Evolutionary conservation across 345 rosid species (phyloP).

Genomic region (Theobroma cacao): DNA sequence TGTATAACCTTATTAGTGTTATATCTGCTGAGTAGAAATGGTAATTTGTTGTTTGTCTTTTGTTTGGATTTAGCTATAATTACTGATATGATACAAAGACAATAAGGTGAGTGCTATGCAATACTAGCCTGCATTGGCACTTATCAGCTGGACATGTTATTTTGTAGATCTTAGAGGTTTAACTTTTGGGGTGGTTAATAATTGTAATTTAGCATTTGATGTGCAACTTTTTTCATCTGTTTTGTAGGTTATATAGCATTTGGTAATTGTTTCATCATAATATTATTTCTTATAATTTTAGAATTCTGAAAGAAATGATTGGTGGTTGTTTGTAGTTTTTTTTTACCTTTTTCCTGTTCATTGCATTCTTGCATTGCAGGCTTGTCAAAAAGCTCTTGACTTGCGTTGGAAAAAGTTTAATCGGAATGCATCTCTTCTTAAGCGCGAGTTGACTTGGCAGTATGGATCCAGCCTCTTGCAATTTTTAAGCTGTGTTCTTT

Average conservation of each 20-base stretch:
- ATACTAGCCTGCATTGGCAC: background rate
- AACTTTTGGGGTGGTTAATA: background rate
- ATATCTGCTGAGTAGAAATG: background rate
- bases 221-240: background rate
- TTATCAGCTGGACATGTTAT: background rate
- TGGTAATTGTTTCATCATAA: background rate
- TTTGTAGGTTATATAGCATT: background rate
- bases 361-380: conserved; percentile 36
- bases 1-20: background rate
- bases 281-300: background rate
- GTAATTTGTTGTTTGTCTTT: background rate
- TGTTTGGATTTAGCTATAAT: background rate
- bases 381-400: conserved; percentile 62
- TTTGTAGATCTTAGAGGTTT: background rate
- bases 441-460: conserved; percentile 82
- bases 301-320: background rate
- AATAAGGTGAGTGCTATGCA: background rate
- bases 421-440: conserved; percentile 55
- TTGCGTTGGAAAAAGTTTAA: conserved; percentile 62
- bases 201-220: background rate
- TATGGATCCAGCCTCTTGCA: conserved; percentile 30
- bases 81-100: background rate
- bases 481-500: background rate
- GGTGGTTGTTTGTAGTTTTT: conserved; percentile 2
- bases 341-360: background rate